A percentile compares a stretch with the other conserved stretches of the same genome.
Evolutionary conservation across 2,329 filamentous ascomycete genomes (phyloP).

Genomic region (Colletotrichum truncatum): DNA sequence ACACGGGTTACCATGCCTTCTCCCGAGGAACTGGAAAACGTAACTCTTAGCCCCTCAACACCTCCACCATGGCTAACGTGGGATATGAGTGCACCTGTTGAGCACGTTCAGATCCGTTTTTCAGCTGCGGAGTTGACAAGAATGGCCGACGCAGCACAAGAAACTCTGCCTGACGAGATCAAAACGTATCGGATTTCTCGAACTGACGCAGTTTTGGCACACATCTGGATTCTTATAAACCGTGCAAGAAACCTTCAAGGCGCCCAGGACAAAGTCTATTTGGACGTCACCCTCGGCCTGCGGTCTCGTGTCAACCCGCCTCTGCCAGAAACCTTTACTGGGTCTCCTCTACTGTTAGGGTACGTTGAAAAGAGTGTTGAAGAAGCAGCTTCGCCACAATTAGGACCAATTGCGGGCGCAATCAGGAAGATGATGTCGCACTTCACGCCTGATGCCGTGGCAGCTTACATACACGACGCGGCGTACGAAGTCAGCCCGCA

Average conservation of each 20-base stretch:
- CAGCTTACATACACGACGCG: slow-evolving; percentile 50
- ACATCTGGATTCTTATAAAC: slow-evolving; percentile 55
- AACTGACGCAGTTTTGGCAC: slow-evolving; percentile 55
- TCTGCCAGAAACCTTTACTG: slow-evolving; percentile 50
- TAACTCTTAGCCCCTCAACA: slow-evolving; percentile 38
- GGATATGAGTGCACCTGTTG: slow-evolving; percentile 45
- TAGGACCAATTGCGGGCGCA: slow-evolving; percentile 36
- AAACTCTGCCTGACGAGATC: slow-evolving; percentile 14
- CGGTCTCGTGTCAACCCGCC: slow-evolving; percentile 48
- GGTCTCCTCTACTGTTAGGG: slow-evolving; percentile 52
- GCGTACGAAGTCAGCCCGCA: slow-evolving; percentile 55
- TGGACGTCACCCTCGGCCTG: slow-evolving; percentile 51
- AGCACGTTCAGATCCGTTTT: slow-evolving; percentile 48
- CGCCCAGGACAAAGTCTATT: slow-evolving; percentile 41
- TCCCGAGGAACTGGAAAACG: background rate
- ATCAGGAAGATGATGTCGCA: slow-evolving; percentile 45
- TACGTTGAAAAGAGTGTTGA: slow-evolving; percentile 39
- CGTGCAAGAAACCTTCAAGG: slow-evolving; percentile 44
- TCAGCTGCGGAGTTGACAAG: slow-evolving; percentile 41
- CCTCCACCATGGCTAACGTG: slow-evolving; percentile 52
- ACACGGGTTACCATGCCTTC: slow-evolving; percentile 37
- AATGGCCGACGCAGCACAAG: slow-evolving; percentile 39
- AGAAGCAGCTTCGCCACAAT: background rate
- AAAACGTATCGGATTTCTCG: slow-evolving; percentile 42
- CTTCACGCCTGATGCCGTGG: slow-evolving; percentile 49